Evolutionary conservation across 129 eudicot species (phyloP), one percentile per base, ranked within the genome.

Genomic region (Flaveria ramosissima): DNA sequence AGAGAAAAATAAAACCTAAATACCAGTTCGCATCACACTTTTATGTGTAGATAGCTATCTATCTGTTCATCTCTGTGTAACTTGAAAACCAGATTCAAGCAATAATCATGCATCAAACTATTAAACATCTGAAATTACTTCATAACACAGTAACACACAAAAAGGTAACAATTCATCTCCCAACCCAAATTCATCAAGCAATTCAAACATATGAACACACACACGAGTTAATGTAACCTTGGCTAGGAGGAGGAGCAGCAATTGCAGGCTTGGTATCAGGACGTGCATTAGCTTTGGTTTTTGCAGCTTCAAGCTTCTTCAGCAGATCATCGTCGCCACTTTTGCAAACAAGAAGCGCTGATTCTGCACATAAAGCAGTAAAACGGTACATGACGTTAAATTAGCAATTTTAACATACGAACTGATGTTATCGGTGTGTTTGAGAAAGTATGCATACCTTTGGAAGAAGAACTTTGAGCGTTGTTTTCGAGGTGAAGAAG

Each of bases 221-320:
- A 46, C 32, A 61, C n/a, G 30, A 46, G 19, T 27, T 30, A 14
- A 42, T 8, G 17, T 4, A 43, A 82, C 85, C 82, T 82, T 82
- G 86, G 84, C 91, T 87, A 78, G 75, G 80, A 57, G 88, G 91
- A 57, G 75, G 78, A 17, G 86, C 57, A 10, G 81, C 27, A 2
- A 81, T 85, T 1, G 50, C 8, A 11, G 87, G 87, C 43, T 72
- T 88, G 6, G 76, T 75, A 75, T 64, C 77, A 7, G 75, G 75
- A 47, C 42, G 23, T 59, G 74, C 57, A 55, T 67, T 66, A 26
- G 83, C 83, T 66, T 45, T 74, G 7, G 66, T 14, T 74, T 69
- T 85, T 8, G 81, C 60, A 1, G 80, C 78, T 63, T 73, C 80
- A 16, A 78, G 30, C 78, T 78, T 75, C 72, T 78, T 75, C 43